phyloP scores from a whole-genome alignment of 441 rosid species.

The Sinapis alba region DNA sequence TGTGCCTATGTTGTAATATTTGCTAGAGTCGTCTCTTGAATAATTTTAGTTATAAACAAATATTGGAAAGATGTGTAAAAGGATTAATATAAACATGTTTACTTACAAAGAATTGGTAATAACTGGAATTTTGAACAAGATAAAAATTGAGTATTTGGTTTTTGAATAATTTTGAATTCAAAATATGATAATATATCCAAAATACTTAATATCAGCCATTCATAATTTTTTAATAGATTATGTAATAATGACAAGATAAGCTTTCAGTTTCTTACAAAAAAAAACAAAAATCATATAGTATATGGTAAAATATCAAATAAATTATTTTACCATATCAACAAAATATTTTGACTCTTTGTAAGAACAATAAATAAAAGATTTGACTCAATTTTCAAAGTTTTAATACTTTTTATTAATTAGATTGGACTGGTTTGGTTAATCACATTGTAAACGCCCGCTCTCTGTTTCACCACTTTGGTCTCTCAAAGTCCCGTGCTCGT shows the following conservation, averaged over 20 bases:
- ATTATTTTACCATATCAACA: too few species aligned
- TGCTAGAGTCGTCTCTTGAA: neutral
- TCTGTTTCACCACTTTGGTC: neutral
- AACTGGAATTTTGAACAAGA: neutral
- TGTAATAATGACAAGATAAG: neutral
- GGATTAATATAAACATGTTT: neutral
- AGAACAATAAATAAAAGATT: neutral
- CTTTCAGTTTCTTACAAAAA: neutral
- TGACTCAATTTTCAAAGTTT: neutral
- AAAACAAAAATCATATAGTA: neutral
- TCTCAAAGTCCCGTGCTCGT: conserved; percentile 2
- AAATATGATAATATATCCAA: neutral
- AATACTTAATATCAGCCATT: neutral
- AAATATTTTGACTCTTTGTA: neutral
- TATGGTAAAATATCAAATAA: neutral
- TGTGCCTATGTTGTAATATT: neutral
- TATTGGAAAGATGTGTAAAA: neutral
- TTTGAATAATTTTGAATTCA: neutral
- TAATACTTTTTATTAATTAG: neutral
- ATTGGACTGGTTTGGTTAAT: conserved; percentile 28
- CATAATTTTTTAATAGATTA: neutral
- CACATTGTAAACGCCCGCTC: conserved; percentile 32
- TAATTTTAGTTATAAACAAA: neutral
- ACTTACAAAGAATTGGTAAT: neutral
- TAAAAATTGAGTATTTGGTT: neutral